Evolutionary conservation across 768 basidiomycete species (phyloP), one percentile per base, ranked within the genome.

Genomic region (Agaricus subrufescens): DNA sequence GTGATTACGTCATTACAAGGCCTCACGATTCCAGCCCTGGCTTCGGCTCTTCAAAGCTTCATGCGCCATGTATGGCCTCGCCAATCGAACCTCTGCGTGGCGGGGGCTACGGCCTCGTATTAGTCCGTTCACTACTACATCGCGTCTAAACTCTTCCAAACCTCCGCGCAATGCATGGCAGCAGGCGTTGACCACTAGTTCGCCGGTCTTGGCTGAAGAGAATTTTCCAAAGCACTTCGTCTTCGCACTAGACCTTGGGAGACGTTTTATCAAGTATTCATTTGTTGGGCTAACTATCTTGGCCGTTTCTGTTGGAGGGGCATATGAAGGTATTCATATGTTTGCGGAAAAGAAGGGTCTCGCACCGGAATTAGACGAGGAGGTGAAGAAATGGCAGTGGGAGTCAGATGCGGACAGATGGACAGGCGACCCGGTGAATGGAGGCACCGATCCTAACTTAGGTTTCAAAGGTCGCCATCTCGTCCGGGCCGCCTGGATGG

Each of bases 361-460:
- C 54, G 64, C 70, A 9, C 64, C 76, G 11, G 78, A 85, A 49
- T 60, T 61, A 42, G 84, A 89, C 60, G 68, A 75, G 39, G 83
- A 85, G 45, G 71, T 71, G 14, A 71, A 70, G 46, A 74, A 71
- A 57, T 91, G 84, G 83, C 81, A 85, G 63, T 90, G 88, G 89
- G 77, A 85, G 64, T 64, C 75, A 3, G 82, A 86, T 45, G 73
- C 73, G 15, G 84, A 85, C 52, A 72, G 73, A 50, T 90, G 87
- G 88, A 74, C 83, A 7, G 83, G 78, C 25, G 75, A 82, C 47
- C 50, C 66, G 26, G 71, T 61, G 57, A 72, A 27, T 31, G 85
- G 84, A 4, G 89, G 89, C 46, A 91, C 89, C n/a, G 87, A 91
- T 66, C 77, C 85, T 3, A 79, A 71, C n/a, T 70, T 91, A 8